These are phyloP conservation scores for Sanghuangporus sanghuang DNA, from an alignment of 1,284 basidiomycete species.

Conservation along the genomic window DNA sequence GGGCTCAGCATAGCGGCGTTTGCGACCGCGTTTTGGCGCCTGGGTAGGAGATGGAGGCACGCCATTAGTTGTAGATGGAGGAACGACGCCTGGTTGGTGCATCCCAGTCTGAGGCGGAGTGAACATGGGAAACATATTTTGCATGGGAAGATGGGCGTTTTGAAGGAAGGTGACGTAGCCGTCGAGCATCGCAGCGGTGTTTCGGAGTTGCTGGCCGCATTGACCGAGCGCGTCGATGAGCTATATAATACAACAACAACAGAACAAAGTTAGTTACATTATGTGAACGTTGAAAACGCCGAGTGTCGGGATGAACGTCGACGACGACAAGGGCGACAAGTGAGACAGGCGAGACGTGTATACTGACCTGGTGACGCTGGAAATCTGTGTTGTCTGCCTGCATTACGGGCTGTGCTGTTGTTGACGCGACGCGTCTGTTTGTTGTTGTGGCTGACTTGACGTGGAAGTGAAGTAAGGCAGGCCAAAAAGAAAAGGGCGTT, in stretches of 20 bases:
- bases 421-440: constrained; percentile 27
- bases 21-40: constrained; percentile 26
- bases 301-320: background rate
- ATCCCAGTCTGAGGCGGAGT: background rate
- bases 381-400: background rate
- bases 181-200: constrained; percentile 53
- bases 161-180: constrained; percentile 36
- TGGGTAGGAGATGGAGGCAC: background rate
- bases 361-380: constrained; percentile 9
- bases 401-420: constrained; percentile 3
- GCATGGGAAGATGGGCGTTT: background rate
- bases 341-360: background rate
- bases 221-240: constrained; percentile 45
- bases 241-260: constrained; percentile 28
- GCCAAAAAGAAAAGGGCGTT: constrained; percentile 10
- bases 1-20: constrained; percentile 43
- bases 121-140: constrained; percentile 12
- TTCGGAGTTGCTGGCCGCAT: constrained; percentile 54
- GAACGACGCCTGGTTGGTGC: background rate
- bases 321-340: background rate
- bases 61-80: background rate
- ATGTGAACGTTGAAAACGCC: background rate
- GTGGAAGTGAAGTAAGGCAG: constrained; percentile 22
- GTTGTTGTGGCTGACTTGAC: background rate
- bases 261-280: background rate